phyloP scores from a whole-genome alignment of 2,329 filamentous ascomycete genomes.

The Diaporthe humulicola region DNA sequence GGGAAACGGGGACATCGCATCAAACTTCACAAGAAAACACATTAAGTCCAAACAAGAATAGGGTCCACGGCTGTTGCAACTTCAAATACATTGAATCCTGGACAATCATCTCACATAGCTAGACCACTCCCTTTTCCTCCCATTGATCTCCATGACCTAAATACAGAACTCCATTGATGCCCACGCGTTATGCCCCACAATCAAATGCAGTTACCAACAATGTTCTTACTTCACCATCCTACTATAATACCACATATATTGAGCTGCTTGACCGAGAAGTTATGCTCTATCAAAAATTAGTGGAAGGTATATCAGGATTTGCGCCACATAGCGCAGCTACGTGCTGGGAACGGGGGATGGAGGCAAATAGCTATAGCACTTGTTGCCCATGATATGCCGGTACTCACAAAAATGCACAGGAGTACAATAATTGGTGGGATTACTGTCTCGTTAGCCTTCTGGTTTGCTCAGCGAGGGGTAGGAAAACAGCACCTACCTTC shows the following conservation, averaged over 20 bases:
- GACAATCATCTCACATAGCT: too few relatives aligned
- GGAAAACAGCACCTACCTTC: neutral
- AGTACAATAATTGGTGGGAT: neutral
- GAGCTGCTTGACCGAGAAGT: neutral
- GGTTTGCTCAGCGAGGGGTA: neutral
- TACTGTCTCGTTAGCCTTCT: neutral
- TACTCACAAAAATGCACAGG: neutral
- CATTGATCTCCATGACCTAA: neutral
- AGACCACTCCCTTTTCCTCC: too few relatives aligned
- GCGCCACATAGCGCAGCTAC: neutral
- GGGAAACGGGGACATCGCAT: neutral
- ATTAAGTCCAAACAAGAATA: neutral
- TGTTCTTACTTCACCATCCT: too few relatives aligned
- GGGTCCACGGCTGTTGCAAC: neutral
- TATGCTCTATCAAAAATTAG: neutral
- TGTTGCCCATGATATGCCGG: neutral
- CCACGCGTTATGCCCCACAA: neutral
- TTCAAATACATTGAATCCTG: neutral
- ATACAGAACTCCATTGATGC: neutral
- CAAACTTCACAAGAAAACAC: neutral
- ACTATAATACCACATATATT: neutral
- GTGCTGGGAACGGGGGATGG: neutral
- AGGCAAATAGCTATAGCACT: neutral
- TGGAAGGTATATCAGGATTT: fast-evolving
- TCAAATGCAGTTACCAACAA: neutral